Evolutionary conservation across 2,329 filamentous ascomycete genomes (phyloP), one percentile per base, ranked within the genome.

Genomic region (Monilinia aucupariae): DNA sequence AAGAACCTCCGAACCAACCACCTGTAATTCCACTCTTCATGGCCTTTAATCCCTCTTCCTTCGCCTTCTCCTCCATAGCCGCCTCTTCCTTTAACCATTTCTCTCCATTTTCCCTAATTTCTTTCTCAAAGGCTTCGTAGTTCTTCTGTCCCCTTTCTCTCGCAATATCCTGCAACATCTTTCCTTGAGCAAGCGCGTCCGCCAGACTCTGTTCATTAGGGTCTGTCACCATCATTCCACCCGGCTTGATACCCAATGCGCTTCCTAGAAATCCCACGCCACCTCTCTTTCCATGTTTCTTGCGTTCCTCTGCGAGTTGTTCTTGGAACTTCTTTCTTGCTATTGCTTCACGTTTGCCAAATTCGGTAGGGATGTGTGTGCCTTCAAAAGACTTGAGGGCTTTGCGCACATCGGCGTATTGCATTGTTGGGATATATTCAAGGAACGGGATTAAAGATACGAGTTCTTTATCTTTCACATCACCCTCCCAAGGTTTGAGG

Each of bases 71-170:
- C 79, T 92, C 88, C 74, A 90, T 85, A 55, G 87, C 87, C 50
- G 90, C 89, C 81, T 96, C 92, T 76, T 97, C 93, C 80, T 92
- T 92, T 70, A 99, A 81, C 91, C 92, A 97, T 78, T 93, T 91
- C 75, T 93, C 91, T 59, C 92, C 94, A 74, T 97, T 94, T 76
- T 96, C 89, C 53, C 89, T 84, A 71, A 99, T 96, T 78, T 96
- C 89, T 77, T 87, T 88, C 76, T 97, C 93, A 66, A 97, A 82
- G 69, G 87, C 78, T 79, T 96, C 85, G 77, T 97, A 99, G 76
- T 92, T 89, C 75, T 88, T 88, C 78, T 92, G 90, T 41, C 94
- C 94, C 56, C 92, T 85, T 78, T 99, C 94, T 56, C 94, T 87
- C 58, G 94, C 92, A 75, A 96, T 87, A 74, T 99, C 94, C 77